A percentile compares a stretch with the other conserved stretches of the same genome.
Evolutionary conservation across 1,284 basidiomycete species (phyloP).

Genomic region (Sutorius eximius): DNA sequence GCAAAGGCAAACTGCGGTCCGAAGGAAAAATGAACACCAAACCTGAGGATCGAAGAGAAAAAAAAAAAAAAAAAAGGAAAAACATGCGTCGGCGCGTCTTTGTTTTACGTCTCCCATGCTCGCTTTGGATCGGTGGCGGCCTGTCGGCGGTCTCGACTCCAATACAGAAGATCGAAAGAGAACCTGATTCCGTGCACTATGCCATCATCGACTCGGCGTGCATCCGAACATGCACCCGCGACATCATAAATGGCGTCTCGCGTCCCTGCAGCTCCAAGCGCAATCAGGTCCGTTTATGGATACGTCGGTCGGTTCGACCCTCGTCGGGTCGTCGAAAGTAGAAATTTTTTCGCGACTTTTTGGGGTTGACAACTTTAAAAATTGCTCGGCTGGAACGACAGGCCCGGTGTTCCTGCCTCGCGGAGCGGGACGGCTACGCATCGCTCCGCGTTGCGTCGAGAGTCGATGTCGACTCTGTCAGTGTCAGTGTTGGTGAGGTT

Average conservation of each 20-base stretch:
- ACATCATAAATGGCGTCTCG: background rate
- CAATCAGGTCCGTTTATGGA: too few relatives aligned
- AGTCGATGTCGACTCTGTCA: background rate
- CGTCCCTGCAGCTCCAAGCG: background rate
- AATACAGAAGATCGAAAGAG: constrained; percentile 24
- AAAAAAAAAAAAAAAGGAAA: background rate
- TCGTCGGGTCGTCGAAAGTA: constrained; percentile 8
- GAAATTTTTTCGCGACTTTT: background rate
- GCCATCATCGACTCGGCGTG: too few relatives aligned
- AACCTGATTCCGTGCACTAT: too few relatives aligned
- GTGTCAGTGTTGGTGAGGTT: background rate
- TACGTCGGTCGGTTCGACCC: too few relatives aligned
- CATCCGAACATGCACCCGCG: constrained; percentile 14
- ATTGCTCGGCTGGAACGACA: constrained; percentile 7
- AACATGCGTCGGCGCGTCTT: constrained; percentile 27
- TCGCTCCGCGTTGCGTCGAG: background rate
- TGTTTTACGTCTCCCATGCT: constrained; percentile 25
- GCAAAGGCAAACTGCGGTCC: background rate
- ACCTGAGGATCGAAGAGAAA: too few relatives aligned
- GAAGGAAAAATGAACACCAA: background rate
- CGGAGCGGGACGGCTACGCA: background rate
- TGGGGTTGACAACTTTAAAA: constrained; percentile 1
- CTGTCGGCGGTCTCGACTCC: constrained; percentile 2
- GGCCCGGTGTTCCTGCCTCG: constrained; percentile 5
- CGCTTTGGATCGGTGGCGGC: constrained; percentile 1